These are phyloP conservation scores for Oryza longistaminata DNA, from an alignment of 176 grass and related monocot genomes.

Conservation along the genomic window DNA sequence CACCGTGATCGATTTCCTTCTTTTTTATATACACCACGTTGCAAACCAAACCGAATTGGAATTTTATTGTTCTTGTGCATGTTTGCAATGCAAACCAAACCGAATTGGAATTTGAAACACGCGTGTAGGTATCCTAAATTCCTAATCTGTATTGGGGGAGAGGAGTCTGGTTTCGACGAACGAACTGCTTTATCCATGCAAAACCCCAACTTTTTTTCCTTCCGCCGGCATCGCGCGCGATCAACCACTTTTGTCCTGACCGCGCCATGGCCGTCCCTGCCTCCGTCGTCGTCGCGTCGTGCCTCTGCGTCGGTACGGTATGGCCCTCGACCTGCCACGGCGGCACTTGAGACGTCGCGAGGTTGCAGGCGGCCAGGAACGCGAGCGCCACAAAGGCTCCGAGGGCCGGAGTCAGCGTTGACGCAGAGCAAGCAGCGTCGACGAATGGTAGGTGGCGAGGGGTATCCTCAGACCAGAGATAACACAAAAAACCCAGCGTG, in stretches of 20 bases:
- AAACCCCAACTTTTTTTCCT: not conserved
- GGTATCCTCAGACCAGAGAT: too few species aligned
- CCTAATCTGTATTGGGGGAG: not conserved
- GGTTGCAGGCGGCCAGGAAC: too few species aligned
- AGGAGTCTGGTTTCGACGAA: not conserved
- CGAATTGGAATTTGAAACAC: not conserved
- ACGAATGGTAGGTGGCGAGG: too few species aligned
- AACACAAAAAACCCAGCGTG: too few species aligned
- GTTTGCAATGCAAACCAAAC: not conserved
- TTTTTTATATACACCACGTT: too few species aligned
- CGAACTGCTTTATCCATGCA: not conserved
- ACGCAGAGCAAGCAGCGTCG: too few species aligned
- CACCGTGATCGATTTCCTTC: conserved; percentile 44
- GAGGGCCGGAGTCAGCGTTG: too few species aligned
- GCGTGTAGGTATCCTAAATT: too few species aligned
- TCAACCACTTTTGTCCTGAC: not conserved
- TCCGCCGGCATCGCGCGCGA: not conserved
- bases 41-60: not conserved
- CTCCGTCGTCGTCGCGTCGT: not conserved
- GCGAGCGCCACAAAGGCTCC: too few species aligned
- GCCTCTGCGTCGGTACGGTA: not conserved
- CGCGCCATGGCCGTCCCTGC: conserved; percentile 3
- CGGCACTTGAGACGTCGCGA: too few species aligned
- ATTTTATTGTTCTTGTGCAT: too few species aligned
- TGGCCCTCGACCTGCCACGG: too few species aligned